Percentiles rank a stretch among this genome's conserved stretches.
phyloP scores from a whole-genome alignment of 345 rosid species.

The Raphanus sativus region DNA sequence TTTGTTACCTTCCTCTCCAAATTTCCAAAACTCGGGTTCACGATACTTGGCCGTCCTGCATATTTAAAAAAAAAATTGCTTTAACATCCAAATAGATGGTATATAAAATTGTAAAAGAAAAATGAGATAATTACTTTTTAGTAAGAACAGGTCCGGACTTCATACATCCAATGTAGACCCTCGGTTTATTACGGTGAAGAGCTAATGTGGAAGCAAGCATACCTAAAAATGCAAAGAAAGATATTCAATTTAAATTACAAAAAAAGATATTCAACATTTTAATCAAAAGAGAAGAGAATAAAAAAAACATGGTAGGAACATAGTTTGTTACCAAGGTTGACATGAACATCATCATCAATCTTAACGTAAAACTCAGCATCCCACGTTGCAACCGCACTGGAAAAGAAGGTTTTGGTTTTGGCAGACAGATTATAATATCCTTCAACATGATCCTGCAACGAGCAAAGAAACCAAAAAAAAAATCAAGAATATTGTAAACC shows the following conservation, averaged over 20 bases:
- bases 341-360: conserved; percentile 98
- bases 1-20: conserved; percentile 92
- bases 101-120: not conserved
- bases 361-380: conserved; percentile 92
- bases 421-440: conserved; percentile 95
- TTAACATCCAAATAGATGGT: not conserved
- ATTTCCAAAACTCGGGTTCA: conserved; percentile 98
- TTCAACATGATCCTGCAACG: conserved; percentile 81
- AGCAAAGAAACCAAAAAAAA: not conserved
- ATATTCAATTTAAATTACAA: conserved; percentile 1
- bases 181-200: conserved; percentile 78
- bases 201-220: conserved; percentile 81
- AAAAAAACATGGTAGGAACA: not conserved
- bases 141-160: conserved; percentile 97
- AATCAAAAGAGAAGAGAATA: not conserved
- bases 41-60: conserved; percentile 83
- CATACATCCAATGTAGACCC: conserved; percentile 95
- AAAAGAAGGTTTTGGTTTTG: conserved; percentile 88
- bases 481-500: not conserved
- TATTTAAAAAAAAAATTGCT: not conserved
- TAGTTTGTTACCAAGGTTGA: conserved; percentile 73
- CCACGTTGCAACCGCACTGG: conserved; percentile 90
- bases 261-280: not conserved
- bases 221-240: conserved; percentile 41
- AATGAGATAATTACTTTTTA: conserved; percentile 56